Evolutionary conservation across 345 rosid species (phyloP).

Genomic region (Carallia brachiata): DNA sequence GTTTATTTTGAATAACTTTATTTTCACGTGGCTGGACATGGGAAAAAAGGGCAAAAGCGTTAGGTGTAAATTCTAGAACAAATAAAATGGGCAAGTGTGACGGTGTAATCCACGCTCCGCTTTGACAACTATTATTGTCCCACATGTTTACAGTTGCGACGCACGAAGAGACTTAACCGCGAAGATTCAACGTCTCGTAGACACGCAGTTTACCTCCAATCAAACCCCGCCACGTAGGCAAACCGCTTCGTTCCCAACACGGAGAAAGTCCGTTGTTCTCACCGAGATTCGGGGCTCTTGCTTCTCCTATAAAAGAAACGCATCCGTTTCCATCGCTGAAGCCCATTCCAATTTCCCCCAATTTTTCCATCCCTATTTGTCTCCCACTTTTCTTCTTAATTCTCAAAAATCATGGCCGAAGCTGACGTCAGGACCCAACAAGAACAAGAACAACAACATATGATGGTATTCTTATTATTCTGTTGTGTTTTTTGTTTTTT

Average conservation of each 20-base stretch:
- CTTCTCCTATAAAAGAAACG: not conserved
- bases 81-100: too few relatives aligned
- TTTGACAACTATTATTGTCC: too few relatives aligned
- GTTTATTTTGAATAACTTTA: too few relatives aligned
- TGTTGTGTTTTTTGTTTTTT: not conserved
- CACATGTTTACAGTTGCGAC: too few relatives aligned
- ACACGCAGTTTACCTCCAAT: not conserved
- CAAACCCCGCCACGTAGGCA: not conserved
- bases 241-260: not conserved
- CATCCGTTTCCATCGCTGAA: too few relatives aligned
- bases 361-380: not conserved
- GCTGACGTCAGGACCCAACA: slow-evolving; percentile 19
- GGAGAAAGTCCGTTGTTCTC: not conserved
- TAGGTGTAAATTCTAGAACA: too few relatives aligned
- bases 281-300: not conserved
- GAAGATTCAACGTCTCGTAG: not conserved
- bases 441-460: slow-evolving; percentile 2
- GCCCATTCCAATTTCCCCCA: not conserved
- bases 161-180: not conserved
- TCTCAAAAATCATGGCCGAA: slow-evolving; percentile 25
- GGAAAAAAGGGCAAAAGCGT: too few relatives aligned
- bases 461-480: slow-evolving; percentile 11
- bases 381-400: too few relatives aligned
- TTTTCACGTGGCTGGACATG: too few relatives aligned
- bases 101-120: too few relatives aligned